Percentiles rank a stretch among this genome's conserved stretches.
These are phyloP conservation scores for Podospora tetraspora DNA, from an alignment of 495 filamentous ascomycete species.

Conservation along the genomic window DNA sequence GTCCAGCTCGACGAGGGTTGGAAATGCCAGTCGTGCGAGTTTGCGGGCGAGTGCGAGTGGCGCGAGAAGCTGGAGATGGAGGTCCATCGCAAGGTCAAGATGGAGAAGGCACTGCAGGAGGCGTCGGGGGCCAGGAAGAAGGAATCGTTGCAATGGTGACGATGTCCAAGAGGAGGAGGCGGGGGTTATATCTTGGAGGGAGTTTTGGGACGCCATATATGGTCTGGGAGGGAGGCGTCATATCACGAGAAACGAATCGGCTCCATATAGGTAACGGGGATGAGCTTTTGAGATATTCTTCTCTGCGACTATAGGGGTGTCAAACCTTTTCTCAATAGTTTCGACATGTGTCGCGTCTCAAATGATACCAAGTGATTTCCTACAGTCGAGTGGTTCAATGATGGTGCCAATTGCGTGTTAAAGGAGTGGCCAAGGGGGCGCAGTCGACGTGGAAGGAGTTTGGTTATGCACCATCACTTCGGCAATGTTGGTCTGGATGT, in stretches of 20 bases:
- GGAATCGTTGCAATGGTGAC: neutral
- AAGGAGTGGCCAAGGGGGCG: too few relatives aligned
- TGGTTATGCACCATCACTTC: neutral
- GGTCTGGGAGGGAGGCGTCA: neutral
- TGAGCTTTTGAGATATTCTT: neutral
- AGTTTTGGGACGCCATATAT: neutral
- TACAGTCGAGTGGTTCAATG: too few relatives aligned
- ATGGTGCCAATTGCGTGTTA: too few relatives aligned
- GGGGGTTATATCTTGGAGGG: neutral
- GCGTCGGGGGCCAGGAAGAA: neutral
- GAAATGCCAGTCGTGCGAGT: constrained; percentile 69
- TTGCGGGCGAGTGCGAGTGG: constrained; percentile 52
- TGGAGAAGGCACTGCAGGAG: constrained; percentile 7
- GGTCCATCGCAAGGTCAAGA: constrained; percentile 16
- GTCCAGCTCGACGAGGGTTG: constrained; percentile 84
- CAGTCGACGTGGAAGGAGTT: too few relatives aligned
- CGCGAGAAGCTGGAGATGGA: constrained; percentile 35
- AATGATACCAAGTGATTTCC: neutral
- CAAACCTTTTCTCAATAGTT: neutral
- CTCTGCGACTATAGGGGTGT: neutral
- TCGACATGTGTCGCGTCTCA: neutral
- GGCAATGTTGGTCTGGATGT: neutral
- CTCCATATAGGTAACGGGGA: too few relatives aligned
- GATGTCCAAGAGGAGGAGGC: neutral
- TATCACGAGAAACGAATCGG: too few relatives aligned